A percentile compares a stretch with the other conserved stretches of the same genome.
These are phyloP conservation scores for Macadamia integrifolia DNA, from an alignment of 164 flowering plant species.

Conservation along the genomic window DNA sequence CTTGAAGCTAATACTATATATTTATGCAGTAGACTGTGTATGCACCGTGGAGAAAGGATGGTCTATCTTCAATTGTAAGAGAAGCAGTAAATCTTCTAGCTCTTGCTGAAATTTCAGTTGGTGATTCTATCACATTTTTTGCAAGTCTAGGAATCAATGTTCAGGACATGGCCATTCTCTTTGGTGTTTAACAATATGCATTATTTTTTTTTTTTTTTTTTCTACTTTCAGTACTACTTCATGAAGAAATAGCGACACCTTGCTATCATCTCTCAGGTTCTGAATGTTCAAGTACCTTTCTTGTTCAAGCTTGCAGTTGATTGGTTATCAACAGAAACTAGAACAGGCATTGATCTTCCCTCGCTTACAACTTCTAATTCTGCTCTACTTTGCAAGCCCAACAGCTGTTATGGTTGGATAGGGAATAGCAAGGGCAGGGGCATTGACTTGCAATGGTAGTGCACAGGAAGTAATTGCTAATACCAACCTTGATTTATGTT, in stretches of 20 bases:
- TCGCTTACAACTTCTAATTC: slow-evolving; percentile 64
- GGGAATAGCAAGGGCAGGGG: slow-evolving; percentile 88
- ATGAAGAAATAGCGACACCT: background rate
- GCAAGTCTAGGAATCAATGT: too few relatives aligned
- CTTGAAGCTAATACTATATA: too few relatives aligned
- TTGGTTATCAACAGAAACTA: slow-evolving; percentile 72
- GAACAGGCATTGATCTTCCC: slow-evolving; percentile 51
- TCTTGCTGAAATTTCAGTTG: too few relatives aligned
- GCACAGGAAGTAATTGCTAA: slow-evolving; percentile 10
- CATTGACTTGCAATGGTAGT: slow-evolving; percentile 94
- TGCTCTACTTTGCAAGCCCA: slow-evolving; percentile 71
- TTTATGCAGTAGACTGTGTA: too few relatives aligned
- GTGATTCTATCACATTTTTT: too few relatives aligned
- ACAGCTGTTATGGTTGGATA: slow-evolving; percentile 87
- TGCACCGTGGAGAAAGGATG: too few relatives aligned
- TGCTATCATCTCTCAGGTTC: slow-evolving; percentile 41
- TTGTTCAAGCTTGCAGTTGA: slow-evolving; percentile 94
- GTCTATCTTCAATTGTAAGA: too few relatives aligned
- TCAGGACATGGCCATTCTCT: too few relatives aligned
- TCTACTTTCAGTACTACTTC: too few relatives aligned
- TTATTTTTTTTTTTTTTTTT: too few relatives aligned
- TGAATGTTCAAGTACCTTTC: slow-evolving; percentile 97
- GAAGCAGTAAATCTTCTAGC: too few relatives aligned
- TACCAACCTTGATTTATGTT: slow-evolving; percentile 8
- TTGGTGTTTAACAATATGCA: too few relatives aligned